Percentiles rank a stretch among this genome's conserved stretches.
Evolutionary conservation across 1,284 basidiomycete genomes (phyloP).

Genomic region (Ustilago shanxiensis): DNA sequence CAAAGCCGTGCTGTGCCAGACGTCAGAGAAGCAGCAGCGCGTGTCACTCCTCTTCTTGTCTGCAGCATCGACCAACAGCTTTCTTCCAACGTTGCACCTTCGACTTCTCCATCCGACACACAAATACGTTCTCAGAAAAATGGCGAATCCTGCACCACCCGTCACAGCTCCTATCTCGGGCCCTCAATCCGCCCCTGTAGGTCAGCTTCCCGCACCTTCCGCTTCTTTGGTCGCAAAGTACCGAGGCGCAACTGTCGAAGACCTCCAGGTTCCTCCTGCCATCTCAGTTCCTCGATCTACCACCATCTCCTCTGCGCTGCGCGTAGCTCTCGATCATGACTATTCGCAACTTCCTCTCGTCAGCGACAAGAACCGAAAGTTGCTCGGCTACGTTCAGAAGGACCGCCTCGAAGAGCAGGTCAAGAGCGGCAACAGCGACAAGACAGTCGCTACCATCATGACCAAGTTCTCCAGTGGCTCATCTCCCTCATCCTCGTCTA

Average conservation of each 20-base stretch:
- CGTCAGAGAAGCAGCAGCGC: background rate
- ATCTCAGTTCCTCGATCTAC: slow-evolving; percentile 58
- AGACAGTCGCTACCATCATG: slow-evolving; percentile 54
- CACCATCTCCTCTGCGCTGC: slow-evolving; percentile 46
- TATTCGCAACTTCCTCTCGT: slow-evolving; percentile 64
- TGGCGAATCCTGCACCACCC: slow-evolving; percentile 37
- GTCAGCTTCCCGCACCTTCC: slow-evolving; percentile 51
- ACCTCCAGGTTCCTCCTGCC: slow-evolving; percentile 63
- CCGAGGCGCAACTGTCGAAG: slow-evolving; percentile 63
- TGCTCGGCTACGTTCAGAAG: slow-evolving; percentile 65
- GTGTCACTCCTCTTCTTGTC: slow-evolving; percentile 11
- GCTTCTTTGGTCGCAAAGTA: slow-evolving; percentile 54
- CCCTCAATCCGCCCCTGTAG: slow-evolving; percentile 51
- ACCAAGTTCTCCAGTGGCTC: slow-evolving; percentile 52
- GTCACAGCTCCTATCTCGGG: slow-evolving; percentile 60
- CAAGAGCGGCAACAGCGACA: slow-evolving; percentile 41
- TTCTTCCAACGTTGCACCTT: too few species aligned
- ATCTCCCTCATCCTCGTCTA: slow-evolving; percentile 19
- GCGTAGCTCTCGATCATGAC: slow-evolving; percentile 64
- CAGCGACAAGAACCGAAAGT: slow-evolving; percentile 54
- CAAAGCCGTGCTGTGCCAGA: slow-evolving; percentile 31
- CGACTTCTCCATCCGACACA: background rate
- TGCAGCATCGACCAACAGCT: background rate
- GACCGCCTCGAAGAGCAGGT: slow-evolving; percentile 51
- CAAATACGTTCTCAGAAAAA: slow-evolving; percentile 12